Evolutionary conservation across 192 early-diverging fungal species (phyloP).

Genomic region (Backusella mclennaniae): DNA sequence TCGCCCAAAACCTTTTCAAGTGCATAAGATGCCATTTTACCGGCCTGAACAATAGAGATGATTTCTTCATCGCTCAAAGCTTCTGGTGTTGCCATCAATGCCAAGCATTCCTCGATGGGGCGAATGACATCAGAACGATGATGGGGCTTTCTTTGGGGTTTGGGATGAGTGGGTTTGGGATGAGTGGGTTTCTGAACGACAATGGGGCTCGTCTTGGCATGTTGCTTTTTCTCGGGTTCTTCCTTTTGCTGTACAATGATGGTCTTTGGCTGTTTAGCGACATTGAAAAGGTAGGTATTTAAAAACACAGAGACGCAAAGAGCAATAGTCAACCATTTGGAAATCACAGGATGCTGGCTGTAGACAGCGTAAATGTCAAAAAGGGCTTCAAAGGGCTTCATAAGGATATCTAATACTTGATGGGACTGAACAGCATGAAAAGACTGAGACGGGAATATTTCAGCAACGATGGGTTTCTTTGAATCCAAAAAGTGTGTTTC

Average conservation of each 20-base stretch:
- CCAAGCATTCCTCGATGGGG: constrained; percentile 43
- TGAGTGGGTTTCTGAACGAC: neutral
- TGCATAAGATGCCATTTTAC: constrained; percentile 81
- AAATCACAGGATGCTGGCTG: constrained; percentile 56
- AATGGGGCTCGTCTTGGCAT: constrained; percentile 12
- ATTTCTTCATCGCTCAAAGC: constrained; percentile 76
- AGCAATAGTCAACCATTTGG: constrained; percentile 51
- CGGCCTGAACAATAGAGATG: constrained; percentile 62
- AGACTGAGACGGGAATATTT: constrained; percentile 47
- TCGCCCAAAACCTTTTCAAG: constrained; percentile 83
- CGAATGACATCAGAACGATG: constrained; percentile 30
- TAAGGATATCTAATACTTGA: neutral
- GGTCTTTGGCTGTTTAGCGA: constrained; percentile 53
- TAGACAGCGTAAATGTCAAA: constrained; percentile 47
- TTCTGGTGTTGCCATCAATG: constrained; percentile 42
- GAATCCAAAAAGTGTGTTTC: constrained; percentile 38
- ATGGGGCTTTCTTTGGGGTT: neutral
- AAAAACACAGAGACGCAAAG: constrained; percentile 50
- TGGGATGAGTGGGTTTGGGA: neutral
- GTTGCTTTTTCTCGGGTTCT: neutral
- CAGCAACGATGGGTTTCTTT: constrained; percentile 45
- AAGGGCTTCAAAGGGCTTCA: constrained; percentile 37
- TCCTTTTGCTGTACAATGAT: constrained; percentile 14
- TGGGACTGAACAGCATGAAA: constrained; percentile 38
- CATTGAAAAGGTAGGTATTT: constrained; percentile 60